Evolutionary conservation across 2,329 filamentous ascomycete species (phyloP), one percentile per base, ranked within the genome.

Genomic region (Fusarium nanum): DNA sequence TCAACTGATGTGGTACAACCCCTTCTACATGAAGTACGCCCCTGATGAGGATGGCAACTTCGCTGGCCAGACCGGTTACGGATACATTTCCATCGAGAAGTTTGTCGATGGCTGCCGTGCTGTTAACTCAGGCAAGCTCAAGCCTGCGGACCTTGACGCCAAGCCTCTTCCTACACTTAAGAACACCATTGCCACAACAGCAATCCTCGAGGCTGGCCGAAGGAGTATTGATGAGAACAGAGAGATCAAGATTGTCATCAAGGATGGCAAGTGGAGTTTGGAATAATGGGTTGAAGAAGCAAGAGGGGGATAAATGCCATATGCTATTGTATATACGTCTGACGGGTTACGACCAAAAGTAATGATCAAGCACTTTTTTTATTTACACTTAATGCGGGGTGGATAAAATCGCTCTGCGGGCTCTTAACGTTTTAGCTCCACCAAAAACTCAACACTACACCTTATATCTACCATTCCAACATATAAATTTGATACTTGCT

Each of bases 21-120:
- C 94, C 78, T 97, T 97, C 82, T 97, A 97, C 82, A 97, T 97
- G 93, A 91, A 92, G 75, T 97, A 97, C 76, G 93, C 94, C 14
- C 94, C 94, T 22, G 94, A 97, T 76, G 94, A 97, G 83, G 93
- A 97, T 80, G 95, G 94, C 57, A 97, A 98, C 82, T 98, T 98
- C 80, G 90, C 89, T 57, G 94, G 94, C 37, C 94, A 97, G 83
- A 91, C 89, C 9, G 94, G 94, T 25, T 98, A 98, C 79, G 94
- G 94, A 34, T 98, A 98, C 81, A 88, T 97, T 62, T 96, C 92
- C 22, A 94, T 98, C 76, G 94, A 98, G 83, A 98, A 98, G 82
- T 98, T 98, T 80, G 90, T 98, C 52, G 93, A 98, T 78, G 94
- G 91, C 14, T 93, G 93, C 77, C 89, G 89, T 46, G 88, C 89